Evolutionary conservation across 495 filamentous ascomycete species (phyloP), one percentile per base, ranked within the genome.

Genomic region (Echria macrotheca): DNA sequence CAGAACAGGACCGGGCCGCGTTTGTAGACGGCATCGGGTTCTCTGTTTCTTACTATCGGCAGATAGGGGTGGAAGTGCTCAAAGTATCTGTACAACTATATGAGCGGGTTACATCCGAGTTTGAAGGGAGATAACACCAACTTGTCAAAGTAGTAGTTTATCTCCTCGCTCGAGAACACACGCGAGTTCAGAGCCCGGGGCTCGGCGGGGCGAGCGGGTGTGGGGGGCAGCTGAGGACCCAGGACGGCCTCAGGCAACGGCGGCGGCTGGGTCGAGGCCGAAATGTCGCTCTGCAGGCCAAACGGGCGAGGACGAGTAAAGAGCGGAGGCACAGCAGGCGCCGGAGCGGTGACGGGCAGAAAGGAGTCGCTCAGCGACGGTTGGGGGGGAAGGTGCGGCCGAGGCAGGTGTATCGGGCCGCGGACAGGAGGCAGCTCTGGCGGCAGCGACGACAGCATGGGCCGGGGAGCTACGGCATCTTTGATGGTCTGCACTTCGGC

Each of bases 101-200:
- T n/a, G n/a, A n/a, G n/a, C n/a, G n/a, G n/a, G n/a, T n/a, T n/a
- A n/a, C n/a, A n/a, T n/a, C n/a, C n/a, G n/a, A n/a, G n/a, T n/a
- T n/a, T n/a, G n/a, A n/a, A n/a, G n/a, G n/a, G n/a, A n/a, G n/a
- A n/a, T n/a, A n/a, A n/a, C n/a, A n/a, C n/a, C n/a, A n/a, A n/a
- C 60, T 69, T 70, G 18, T 69, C 63, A 52, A 71, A 73, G 40
- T 73, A 73, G 44, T 70, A 72, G 46, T 69, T 61, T 26, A 73
- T 68, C 32, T 73, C 70, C 9, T 70, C 69, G 1, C 70, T 69
- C 5, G 70, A 70, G 43, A 73, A 71, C 21, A 69, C 67, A 8
- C 66, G 65, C n/a, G 69, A 71, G 1, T 65, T 64, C 4, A 73
- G 57, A 5, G 68, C 68, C 52, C 70, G 59, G 7, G 69, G 61